Evolutionary conservation across 495 filamentous ascomycete species (phyloP), one percentile per base, ranked within the genome.

Genomic region (Trichocladium antarcticum): DNA sequence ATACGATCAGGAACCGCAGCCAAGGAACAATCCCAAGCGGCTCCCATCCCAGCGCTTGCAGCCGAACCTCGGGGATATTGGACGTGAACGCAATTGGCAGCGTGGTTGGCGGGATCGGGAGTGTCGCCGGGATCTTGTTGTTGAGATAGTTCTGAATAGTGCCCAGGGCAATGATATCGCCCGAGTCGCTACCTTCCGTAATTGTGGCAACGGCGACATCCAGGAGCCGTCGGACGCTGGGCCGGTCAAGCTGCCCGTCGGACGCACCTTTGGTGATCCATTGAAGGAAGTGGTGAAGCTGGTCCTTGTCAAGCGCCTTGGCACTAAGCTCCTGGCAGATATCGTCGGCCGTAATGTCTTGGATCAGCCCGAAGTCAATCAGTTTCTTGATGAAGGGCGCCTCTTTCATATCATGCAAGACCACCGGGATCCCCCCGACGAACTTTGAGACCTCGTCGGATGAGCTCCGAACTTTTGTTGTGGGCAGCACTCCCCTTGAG

Each of bases 351-450:
- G 87, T 93, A 35, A 96, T 83, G 39, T 89, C 82, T 11, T 80
- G 83, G 19, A 99, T 75, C 42, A 95, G 63, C 0, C 84, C 87
- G 53, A 84, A 86, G 19, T 85, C 83, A 42, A 78, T 81, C 34
- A 99, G 66, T 43, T 82, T 85, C 41, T 74, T 73, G 37, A 96
- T 78, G 55, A 99, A 90, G 0, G 75, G 74, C 21, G 71, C 74
- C 10, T 76, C 66, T 20, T 78, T 74, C 50, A 97, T 74, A 35
- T 79, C 80, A 36, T 87, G 78, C 2, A 90, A 84, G 21, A 99
- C 68, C 19, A 90, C 80, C 2, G 93, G 88, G 48, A 97, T 88
- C n/a, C 82, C 82, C 36, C 88, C 83, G 49, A 97, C 80, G 61
- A 99, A 99, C 31, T 74, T 71, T 42, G 79, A 84, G 20, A 95